Evolutionary conservation across 306 rosid genomes (phyloP).

Genomic region (Betula pendula): DNA sequence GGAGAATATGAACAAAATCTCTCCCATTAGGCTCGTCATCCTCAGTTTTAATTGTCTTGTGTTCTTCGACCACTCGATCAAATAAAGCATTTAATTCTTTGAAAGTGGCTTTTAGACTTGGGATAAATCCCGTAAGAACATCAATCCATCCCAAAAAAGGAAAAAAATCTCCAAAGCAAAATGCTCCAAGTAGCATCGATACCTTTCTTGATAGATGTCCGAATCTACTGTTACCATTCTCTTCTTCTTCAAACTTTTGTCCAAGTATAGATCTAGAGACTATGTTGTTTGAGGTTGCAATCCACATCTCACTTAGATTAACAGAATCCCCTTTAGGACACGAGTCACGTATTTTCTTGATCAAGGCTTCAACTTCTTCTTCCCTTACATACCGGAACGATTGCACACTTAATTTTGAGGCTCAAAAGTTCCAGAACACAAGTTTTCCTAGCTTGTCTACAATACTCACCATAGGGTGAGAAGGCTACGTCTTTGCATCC

Average conservation of each 20-base stretch:
- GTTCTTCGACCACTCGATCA: not conserved
- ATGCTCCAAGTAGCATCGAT: not conserved
- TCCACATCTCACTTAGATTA: conserved; percentile 9
- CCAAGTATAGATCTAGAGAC: conserved; percentile 7
- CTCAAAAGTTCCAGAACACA: conserved; percentile 13
- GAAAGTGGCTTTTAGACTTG: not conserved
- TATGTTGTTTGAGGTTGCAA: not conserved
- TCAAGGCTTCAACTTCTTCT: conserved; percentile 5
- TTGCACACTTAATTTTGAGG: conserved; percentile 14
- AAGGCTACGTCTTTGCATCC: conserved; percentile 25
- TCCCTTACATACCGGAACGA: conserved; percentile 2
- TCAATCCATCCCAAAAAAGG: conserved; percentile 17
- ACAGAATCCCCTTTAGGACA: not conserved
- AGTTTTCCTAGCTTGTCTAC: conserved; percentile 16
- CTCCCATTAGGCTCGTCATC: not conserved
- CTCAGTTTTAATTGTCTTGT: not conserved
- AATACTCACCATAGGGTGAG: conserved; percentile 22
- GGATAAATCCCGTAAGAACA: not conserved
- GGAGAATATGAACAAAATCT: conserved; percentile 38
- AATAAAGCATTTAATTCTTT: not conserved
- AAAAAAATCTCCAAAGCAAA: conserved; percentile 10
- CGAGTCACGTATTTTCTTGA: not conserved
- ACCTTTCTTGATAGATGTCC: not conserved
- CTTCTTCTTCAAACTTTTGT: not conserved
- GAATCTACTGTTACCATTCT: not conserved